A percentile compares a stretch with the other conserved stretches of the same genome.
Evolutionary conservation across 805 yeast genomes (phyloP).

Genomic region (Kodamaea lidongshanica): DNA sequence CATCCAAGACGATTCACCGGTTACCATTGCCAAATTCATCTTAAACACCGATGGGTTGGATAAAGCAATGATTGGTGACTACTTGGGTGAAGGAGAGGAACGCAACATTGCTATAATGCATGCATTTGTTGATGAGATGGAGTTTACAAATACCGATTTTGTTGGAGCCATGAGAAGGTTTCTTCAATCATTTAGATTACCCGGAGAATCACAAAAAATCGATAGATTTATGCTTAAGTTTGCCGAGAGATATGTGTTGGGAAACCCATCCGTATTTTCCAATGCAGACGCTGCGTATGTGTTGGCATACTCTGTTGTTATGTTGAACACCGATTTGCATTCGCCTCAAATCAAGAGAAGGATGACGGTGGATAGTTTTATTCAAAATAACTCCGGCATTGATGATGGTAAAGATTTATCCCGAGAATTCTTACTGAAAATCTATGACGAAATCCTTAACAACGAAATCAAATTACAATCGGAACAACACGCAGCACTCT

Average conservation of each 20-base stretch:
- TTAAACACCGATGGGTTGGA: slow-evolving; percentile 70
- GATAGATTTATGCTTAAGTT: slow-evolving; percentile 95
- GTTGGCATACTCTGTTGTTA: slow-evolving; percentile 81
- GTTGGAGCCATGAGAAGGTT: slow-evolving; percentile 82
- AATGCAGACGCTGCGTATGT: slow-evolving; percentile 94
- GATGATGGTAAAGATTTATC: slow-evolving; percentile 87
- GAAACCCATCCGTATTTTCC: slow-evolving; percentile 81
- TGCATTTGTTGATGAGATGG: slow-evolving; percentile 83
- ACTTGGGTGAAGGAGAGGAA: slow-evolving; percentile 81
- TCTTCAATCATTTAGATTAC: slow-evolving; percentile 83
- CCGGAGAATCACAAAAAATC: slow-evolving; percentile 97
- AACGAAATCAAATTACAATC: slow-evolving; percentile 88
- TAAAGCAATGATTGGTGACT: slow-evolving; percentile 83
- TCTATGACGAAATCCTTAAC: slow-evolving; percentile 70
- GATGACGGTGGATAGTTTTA: slow-evolving; percentile 84
- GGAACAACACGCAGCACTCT: slow-evolving; percentile 87
- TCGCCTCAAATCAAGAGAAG: slow-evolving; percentile 77
- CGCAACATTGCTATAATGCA: slow-evolving; percentile 81
- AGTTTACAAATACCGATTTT: slow-evolving; percentile 61
- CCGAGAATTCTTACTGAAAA: slow-evolving; percentile 57
- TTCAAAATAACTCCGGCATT: slow-evolving; percentile 83
- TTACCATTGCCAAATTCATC: slow-evolving; percentile 68
- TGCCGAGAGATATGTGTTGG: slow-evolving; percentile 85
- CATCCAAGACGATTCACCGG: slow-evolving; percentile 54
- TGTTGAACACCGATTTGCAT: slow-evolving; percentile 93